Conservation (phyloP, 2,329 filamentous ascomycete species). For the Penicillium sp. region DNA sequence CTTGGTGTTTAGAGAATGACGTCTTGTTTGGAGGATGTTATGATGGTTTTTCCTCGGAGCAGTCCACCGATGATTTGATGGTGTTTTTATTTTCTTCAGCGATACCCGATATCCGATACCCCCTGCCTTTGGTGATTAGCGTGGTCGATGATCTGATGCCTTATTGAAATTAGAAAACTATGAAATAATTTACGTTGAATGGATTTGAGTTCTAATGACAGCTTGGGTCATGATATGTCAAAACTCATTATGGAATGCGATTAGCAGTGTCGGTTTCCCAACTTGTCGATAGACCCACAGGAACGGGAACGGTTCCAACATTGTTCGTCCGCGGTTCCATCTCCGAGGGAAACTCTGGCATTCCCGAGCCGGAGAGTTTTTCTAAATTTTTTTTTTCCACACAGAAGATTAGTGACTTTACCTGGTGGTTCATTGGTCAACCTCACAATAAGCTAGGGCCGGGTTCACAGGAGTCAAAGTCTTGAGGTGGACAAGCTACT, state of each 20-base stretch:
- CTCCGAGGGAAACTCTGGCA: not conserved
- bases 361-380: not conserved
- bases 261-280: not conserved
- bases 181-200: not conserved
- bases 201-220: not conserved
- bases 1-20: conserved; percentile 14
- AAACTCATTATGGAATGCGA: not conserved
- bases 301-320: not conserved
- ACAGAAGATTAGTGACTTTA: not conserved
- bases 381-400: not conserved
- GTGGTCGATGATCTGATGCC: not conserved
- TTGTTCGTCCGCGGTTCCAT: not conserved
- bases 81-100: not conserved
- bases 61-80: too few species aligned
- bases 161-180: not conserved
- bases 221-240: not conserved
- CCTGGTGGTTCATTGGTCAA: not conserved
- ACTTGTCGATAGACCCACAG: not conserved
- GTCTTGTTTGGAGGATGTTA: not conserved
- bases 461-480: not conserved
- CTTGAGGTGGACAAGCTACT: not conserved
- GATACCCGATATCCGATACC: not conserved
- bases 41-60: not conserved
- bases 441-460: not conserved
- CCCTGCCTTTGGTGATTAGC: not conserved